These are phyloP conservation scores for Lasiosphaeria ovina DNA, from an alignment of 495 filamentous ascomycete species.

Conservation along the genomic window DNA sequence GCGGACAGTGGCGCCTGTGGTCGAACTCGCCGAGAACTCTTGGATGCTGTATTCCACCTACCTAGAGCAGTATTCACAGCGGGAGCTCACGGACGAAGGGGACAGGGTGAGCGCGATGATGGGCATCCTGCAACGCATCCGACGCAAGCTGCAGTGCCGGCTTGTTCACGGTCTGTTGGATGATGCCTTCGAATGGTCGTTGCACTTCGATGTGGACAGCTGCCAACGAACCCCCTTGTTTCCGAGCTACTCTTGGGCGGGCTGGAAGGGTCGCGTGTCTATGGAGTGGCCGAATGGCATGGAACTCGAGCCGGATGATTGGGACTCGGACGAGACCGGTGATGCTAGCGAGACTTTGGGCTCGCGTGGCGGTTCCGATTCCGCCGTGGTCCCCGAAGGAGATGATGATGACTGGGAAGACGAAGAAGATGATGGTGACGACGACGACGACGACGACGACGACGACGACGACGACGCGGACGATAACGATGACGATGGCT, in stretches of 20 bases:
- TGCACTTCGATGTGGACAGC: neutral
- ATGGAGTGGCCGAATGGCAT: neutral
- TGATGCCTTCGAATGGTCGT: conserved; percentile 1
- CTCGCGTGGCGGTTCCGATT: neutral
- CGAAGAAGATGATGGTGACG: neutral
- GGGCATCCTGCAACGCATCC: neutral
- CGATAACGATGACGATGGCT: neutral
- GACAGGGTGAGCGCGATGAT: neutral
- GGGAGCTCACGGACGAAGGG: neutral
- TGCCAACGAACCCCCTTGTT: neutral
- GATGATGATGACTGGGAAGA: neutral
- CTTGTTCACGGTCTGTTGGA: neutral
- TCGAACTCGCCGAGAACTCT: neutral
- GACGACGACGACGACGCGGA: neutral
- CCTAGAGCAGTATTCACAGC: neutral
- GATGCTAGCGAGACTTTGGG: neutral
- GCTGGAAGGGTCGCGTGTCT: conserved; percentile 3
- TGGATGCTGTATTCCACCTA: neutral
- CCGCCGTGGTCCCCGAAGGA: neutral
- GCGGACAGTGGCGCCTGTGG: neutral
- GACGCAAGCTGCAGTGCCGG: neutral
- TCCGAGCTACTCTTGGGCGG: conserved; percentile 11
- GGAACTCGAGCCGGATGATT: neutral
- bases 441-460: neutral
- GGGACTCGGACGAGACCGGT: neutral